Percentiles rank a stretch among this genome's conserved stretches.
These are phyloP conservation scores for Albatrellus ellisii DNA, from an alignment of 768 basidiomycete genomes.

Conservation along the genomic window DNA sequence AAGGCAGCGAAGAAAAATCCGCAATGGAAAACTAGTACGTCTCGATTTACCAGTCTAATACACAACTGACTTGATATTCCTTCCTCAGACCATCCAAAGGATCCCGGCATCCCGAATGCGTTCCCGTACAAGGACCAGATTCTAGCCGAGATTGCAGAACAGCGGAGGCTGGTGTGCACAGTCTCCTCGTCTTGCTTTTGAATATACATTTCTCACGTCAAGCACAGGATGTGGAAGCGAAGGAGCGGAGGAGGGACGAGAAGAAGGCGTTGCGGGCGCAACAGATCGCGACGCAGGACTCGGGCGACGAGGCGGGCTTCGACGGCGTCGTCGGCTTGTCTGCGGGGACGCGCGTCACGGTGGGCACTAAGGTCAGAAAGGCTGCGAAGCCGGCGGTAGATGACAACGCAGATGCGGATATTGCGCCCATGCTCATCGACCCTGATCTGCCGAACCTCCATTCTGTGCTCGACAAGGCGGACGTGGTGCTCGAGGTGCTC, in stretches of 20 bases:
- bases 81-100: slow-evolving; percentile 59
- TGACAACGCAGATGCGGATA: slow-evolving; percentile 36
- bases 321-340: slow-evolving; percentile 32
- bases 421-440: slow-evolving; percentile 50
- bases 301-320: slow-evolving; percentile 21
- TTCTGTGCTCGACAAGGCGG: slow-evolving; percentile 60
- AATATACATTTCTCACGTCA: background rate
- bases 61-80: background rate
- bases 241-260: slow-evolving; percentile 49
- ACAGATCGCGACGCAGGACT: slow-evolving; percentile 16
- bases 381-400: slow-evolving; percentile 16
- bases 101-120: slow-evolving; percentile 87
- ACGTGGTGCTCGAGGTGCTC: slow-evolving; percentile 69
- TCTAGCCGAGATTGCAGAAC: slow-evolving; percentile 77
- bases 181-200: background rate
- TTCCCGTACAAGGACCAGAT: slow-evolving; percentile 94
- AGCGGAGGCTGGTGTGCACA: slow-evolving; percentile 53
- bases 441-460: slow-evolving; percentile 47
- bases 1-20: slow-evolving; percentile 68
- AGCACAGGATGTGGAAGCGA: slow-evolving; percentile 64
- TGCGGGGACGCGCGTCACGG: slow-evolving; percentile 1
- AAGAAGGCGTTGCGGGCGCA: slow-evolving; percentile 35
- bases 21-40: slow-evolving; percentile 83
- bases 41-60: slow-evolving; percentile 1
- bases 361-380: slow-evolving; percentile 15